Conservation (phyloP, 805 yeast species). For the Starmerella potacharoeniae region DNA sequence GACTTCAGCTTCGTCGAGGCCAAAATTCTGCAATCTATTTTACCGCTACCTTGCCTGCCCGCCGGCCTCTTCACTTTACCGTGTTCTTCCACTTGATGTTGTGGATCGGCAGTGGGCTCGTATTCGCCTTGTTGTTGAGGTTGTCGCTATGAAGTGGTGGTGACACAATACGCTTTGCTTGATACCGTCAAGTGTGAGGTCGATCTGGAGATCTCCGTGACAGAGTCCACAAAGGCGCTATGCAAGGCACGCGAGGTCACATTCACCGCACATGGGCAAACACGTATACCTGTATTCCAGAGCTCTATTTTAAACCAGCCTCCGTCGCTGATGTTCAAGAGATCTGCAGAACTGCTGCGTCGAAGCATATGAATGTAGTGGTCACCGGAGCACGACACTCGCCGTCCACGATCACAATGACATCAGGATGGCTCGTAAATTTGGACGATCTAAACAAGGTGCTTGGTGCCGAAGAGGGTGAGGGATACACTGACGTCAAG, state of each 20-base stretch:
- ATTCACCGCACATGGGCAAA: conserved; percentile 78
- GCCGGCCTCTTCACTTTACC: too few relatives aligned
- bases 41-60: too few relatives aligned
- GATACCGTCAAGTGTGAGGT: neutral
- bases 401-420: conserved; percentile 83
- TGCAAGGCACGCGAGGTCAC: conserved; percentile 8
- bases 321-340: conserved; percentile 54
- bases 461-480: conserved; percentile 34
- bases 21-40: too few relatives aligned
- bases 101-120: too few relatives aligned
- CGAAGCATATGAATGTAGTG: conserved; percentile 52
- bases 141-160: neutral
- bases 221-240: neutral
- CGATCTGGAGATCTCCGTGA: too few relatives aligned
- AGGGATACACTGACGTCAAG: conserved; percentile 76
- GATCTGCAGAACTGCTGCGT: conserved; percentile 56
- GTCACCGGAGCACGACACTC: conserved; percentile 92
- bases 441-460: conserved; percentile 64
- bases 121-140: too few relatives aligned
- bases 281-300: conserved; percentile 68
- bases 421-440: conserved; percentile 77
- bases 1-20: too few relatives aligned
- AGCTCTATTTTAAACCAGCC: conserved; percentile 66
- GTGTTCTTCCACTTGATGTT: too few relatives aligned
- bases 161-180: neutral